Conservation (phyloP, 2,329 filamentous ascomycete species). For the Sphaerulina vaccinii region DNA sequence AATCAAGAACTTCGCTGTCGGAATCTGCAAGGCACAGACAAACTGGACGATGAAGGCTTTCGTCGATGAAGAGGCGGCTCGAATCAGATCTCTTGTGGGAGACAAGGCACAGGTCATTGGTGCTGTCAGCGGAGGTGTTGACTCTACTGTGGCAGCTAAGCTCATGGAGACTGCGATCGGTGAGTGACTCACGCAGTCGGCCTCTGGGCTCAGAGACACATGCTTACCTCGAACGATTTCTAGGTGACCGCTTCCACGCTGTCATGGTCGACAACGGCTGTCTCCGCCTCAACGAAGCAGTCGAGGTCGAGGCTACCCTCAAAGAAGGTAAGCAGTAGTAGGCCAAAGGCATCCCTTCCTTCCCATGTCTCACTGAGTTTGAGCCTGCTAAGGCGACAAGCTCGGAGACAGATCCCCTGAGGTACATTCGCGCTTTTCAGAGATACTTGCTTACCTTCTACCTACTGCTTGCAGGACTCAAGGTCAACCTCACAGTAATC, state of each 20-base stretch:
- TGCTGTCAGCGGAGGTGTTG: constrained; percentile 79
- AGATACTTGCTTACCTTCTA: too few species aligned
- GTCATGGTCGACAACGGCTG: constrained; percentile 83
- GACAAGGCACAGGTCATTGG: constrained; percentile 78
- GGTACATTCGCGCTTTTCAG: too few species aligned
- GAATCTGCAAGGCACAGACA: constrained; percentile 72
- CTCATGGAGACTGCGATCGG: constrained; percentile 86
- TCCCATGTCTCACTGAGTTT: too few species aligned
- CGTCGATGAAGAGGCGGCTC: constrained; percentile 71
- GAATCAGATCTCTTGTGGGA: constrained; percentile 81
- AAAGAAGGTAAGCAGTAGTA: too few species aligned
- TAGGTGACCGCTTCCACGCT: constrained; percentile 72
- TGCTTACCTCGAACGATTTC: too few species aligned
- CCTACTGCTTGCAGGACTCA: too few species aligned
- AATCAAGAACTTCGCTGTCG: constrained; percentile 78
- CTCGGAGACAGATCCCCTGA: too few species aligned
- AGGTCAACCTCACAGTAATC: constrained; percentile 86
- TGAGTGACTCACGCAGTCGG: too few species aligned
- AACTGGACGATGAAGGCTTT: constrained; percentile 89
- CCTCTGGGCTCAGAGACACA: too few species aligned
- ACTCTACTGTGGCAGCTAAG: constrained; percentile 82
- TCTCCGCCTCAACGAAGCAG: constrained; percentile 81
- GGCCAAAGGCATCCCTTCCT: too few species aligned
- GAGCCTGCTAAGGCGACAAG: too few species aligned
- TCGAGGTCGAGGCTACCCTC: constrained; percentile 77